phyloP scores from a whole-genome alignment of 2,329 filamentous ascomycete species.

The Diaporthe citriasiana region DNA sequence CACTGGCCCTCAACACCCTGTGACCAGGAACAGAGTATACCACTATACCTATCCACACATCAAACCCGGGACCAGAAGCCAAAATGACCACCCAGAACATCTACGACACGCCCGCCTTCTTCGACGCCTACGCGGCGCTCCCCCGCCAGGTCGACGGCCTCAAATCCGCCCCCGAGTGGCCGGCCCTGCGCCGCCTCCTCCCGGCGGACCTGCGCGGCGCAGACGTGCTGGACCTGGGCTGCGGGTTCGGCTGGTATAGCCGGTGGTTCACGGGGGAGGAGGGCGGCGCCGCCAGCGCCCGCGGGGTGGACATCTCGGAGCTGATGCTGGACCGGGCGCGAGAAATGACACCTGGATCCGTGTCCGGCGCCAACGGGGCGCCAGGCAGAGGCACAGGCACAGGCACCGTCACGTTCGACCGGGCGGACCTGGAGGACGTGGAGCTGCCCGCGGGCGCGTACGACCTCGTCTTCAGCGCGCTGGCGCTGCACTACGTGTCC shows the following conservation, averaged over 20 bases:
- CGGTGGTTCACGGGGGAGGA: not conserved
- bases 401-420: not conserved
- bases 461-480: conserved; percentile 9
- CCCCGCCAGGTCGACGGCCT: not conserved
- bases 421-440: not conserved
- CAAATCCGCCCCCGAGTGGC: not conserved
- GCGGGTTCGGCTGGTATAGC: not conserved
- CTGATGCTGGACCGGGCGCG: conserved; percentile 2
- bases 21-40: not conserved
- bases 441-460: not conserved
- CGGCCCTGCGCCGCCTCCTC: not conserved
- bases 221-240: conserved; percentile 10
- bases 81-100: not conserved
- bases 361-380: not conserved
- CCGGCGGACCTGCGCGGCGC: not conserved
- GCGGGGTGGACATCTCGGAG: not conserved
- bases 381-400: too few relatives aligned
- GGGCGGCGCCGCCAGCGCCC: not conserved
- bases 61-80: too few relatives aligned
- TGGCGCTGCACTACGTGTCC: conserved; percentile 16
- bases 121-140: not conserved
- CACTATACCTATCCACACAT: not conserved
- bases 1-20: not conserved
- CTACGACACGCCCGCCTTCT: conserved; percentile 3
- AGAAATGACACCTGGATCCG: not conserved